Evolutionary conservation across 2,329 filamentous ascomycete species (phyloP), one percentile per base, ranked within the genome.

Genomic region (Xylariales sp.): DNA sequence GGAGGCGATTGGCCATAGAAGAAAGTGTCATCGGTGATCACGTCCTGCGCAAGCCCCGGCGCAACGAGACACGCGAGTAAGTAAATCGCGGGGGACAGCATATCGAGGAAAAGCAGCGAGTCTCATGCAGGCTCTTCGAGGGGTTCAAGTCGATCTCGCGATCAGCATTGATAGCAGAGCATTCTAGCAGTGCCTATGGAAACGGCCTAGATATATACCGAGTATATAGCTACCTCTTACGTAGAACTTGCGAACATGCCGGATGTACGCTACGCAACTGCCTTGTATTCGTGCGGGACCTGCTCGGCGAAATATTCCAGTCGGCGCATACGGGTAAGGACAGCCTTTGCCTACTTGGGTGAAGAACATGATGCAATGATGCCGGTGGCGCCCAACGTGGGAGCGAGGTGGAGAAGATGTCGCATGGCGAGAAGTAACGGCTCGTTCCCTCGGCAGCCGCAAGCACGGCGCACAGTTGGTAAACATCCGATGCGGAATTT

Each of bases 1-100:
- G 78, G 75, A 16, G 79, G 78, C 30, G 80, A 81, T 64, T 80
- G 73, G 43, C 78, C 79, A 65, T 80, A 81, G 67, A 80, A 81
- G 28, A 64, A 65, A 1, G 72, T 71, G 60, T 81, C 79, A 55
- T 75, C 69, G 0, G 75, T 76, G 58, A 79, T 77, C 39, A 76
- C 65, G 32, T 68, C 68, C 56, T 76, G 73, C 10, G 69, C 73
- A 50, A 60, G 45, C 4, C 63, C 60, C 45, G 61, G 68, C 9
- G 57, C 23, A 30, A 68, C 68, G 12, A 74, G 41, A 48, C 53
- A 67, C 9, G 58, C 46, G 59, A 60, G 2, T 28, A 53, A n/a
- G 43, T 36, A 62, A 18, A 68, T 45, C 39, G 59, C 34, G 10
- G 62, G 43, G 5, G 45, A 62, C 2, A 62, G 34, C 65, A 68